Evolutionary conservation across 257 asterid genomes (phyloP).

Genomic region (Gynochthodes officinalis): DNA sequence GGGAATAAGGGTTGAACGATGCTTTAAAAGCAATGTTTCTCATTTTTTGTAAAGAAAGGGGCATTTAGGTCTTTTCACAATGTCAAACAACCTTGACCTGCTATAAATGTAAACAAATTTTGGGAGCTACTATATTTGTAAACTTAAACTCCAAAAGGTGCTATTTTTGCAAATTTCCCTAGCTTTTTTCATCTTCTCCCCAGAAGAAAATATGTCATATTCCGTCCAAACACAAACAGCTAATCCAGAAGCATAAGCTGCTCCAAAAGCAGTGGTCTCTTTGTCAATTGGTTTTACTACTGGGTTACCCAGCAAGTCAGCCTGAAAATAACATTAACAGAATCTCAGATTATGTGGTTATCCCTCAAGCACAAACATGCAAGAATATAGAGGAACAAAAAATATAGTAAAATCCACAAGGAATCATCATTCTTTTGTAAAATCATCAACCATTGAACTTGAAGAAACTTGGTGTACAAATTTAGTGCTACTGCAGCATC

Average conservation of each 20-base stretch:
- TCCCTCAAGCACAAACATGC: background rate
- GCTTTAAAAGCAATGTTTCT: no score
- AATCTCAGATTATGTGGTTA: background rate
- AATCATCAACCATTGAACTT: no score
- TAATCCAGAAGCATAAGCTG: conserved; percentile 94
- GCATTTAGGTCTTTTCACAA: no score
- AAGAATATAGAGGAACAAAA: background rate
- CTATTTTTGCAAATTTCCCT: no score
- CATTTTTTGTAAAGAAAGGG: no score
- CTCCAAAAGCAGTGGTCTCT: conserved; percentile 97
- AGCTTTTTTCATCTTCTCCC: conserved; percentile 55
- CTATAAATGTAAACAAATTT: no score
- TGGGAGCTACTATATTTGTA: no score
- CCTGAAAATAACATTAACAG: conserved; percentile 35
- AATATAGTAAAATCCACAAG: background rate
- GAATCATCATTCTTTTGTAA: background rate
- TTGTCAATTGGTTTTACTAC: conserved; percentile 82
- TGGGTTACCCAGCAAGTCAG: conserved; percentile 72
- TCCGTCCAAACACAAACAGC: conserved; percentile 86
- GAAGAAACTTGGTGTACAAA: no score
- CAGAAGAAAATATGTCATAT: conserved; percentile 53
- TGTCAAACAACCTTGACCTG: no score
- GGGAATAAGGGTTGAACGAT: no score
- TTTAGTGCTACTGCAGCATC: background rate
- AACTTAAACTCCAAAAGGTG: no score